A percentile compares a stretch with the other conserved stretches of the same genome.
Conservation (phyloP, 2,329 filamentous ascomycete genomes). For the Trichoderma sp. region DNA sequence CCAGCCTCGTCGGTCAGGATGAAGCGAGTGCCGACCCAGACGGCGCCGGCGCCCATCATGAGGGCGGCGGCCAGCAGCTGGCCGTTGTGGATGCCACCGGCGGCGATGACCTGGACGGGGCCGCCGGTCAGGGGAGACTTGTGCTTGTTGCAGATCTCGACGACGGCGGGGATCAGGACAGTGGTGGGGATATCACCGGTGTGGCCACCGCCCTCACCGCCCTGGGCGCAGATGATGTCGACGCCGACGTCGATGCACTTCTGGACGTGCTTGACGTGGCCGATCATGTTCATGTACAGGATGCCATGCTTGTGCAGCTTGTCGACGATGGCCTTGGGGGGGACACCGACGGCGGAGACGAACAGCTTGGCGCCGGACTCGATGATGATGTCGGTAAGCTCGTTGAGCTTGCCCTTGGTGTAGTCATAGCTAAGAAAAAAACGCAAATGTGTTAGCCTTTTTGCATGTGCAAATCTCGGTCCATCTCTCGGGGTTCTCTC, state of each 20-base stretch:
- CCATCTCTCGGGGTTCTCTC: background rate
- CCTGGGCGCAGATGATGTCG: constrained; percentile 98
- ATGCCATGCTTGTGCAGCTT: constrained; percentile 83
- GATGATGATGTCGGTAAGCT: constrained; percentile 89
- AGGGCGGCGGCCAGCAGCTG: constrained; percentile 84
- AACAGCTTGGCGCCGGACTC: constrained; percentile 88
- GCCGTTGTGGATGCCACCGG: constrained; percentile 91
- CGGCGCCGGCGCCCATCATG: constrained; percentile 86
- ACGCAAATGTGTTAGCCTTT: background rate
- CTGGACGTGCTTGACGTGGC: constrained; percentile 97
- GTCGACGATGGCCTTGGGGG: constrained; percentile 84
- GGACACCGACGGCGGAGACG: constrained; percentile 93
- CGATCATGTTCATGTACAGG: constrained; percentile 99
- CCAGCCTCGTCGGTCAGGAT: constrained; percentile 92
- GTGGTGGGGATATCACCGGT: constrained; percentile 92
- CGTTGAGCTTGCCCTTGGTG: constrained; percentile 96
- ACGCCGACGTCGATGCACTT: constrained; percentile 91
- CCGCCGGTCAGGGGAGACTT: constrained; percentile 84
- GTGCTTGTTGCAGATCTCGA: constrained; percentile 73
- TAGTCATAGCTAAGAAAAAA: constrained; percentile 81
- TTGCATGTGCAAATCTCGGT: background rate
- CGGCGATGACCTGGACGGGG: constrained; percentile 88
- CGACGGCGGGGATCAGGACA: constrained; percentile 88
- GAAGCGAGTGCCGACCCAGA: constrained; percentile 97
- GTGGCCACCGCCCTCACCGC: constrained; percentile 95